A percentile compares a stretch with the other conserved stretches of the same genome.
Conservation (phyloP, 2,329 filamentous ascomycete species). For the Fusarium phyllophilum region DNA sequence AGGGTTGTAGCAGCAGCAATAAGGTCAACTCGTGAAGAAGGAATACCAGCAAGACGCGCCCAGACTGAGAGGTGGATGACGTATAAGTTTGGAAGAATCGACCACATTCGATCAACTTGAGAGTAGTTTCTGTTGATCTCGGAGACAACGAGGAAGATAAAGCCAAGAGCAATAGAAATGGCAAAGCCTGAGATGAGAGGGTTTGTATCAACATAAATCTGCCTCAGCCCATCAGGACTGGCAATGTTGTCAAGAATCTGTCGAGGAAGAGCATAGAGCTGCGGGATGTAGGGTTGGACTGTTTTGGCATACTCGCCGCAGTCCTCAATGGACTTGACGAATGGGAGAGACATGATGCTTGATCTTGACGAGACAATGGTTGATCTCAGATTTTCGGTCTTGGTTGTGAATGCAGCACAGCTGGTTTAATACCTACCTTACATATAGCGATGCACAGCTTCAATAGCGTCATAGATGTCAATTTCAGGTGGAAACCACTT, state of each 20-base stretch:
- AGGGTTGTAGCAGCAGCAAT: slow-evolving; percentile 74
- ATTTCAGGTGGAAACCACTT: neutral
- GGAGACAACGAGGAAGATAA: slow-evolving; percentile 77
- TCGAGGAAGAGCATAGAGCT: slow-evolving; percentile 75
- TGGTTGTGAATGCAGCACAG: neutral
- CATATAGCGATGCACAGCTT: neutral
- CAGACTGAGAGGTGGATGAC: slow-evolving; percentile 86
- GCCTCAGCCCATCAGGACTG: slow-evolving; percentile 69
- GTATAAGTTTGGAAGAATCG: slow-evolving; percentile 86
- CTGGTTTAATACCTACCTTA: slow-evolving; percentile 16
- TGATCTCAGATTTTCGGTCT: neutral
- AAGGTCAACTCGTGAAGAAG: slow-evolving; percentile 76
- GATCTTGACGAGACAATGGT: slow-evolving; percentile 29
- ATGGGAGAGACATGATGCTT: slow-evolving; percentile 73
- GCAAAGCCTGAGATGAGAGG: slow-evolving; percentile 81
- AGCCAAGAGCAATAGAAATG: slow-evolving; percentile 75
- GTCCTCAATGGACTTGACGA: slow-evolving; percentile 75
- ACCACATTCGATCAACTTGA: slow-evolving; percentile 96
- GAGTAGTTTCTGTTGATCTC: slow-evolving; percentile 95
- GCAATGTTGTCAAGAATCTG: slow-evolving; percentile 69
- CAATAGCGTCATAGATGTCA: slow-evolving; percentile 35
- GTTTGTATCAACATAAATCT: slow-evolving; percentile 86
- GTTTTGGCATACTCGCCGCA: slow-evolving; percentile 80
- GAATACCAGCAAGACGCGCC: slow-evolving; percentile 78
- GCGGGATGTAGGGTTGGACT: slow-evolving; percentile 77